These are phyloP conservation scores for Calamus simplicifolius DNA, from an alignment of 176 grass and related monocot genomes.

Conservation along the genomic window DNA sequence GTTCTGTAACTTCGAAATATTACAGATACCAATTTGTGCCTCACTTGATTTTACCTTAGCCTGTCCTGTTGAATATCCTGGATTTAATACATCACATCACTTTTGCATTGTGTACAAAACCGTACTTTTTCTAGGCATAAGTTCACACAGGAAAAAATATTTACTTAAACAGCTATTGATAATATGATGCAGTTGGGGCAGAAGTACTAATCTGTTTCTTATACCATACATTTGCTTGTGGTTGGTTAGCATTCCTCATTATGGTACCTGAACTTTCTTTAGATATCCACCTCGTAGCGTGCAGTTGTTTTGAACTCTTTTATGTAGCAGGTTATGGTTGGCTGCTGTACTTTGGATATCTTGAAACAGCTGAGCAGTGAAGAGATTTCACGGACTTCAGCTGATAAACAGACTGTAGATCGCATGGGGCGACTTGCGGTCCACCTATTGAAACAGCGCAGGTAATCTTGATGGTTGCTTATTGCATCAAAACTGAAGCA, in stretches of 20 bases:
- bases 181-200: not conserved
- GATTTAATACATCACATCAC: no score
- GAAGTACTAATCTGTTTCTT: not conserved
- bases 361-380: constrained; percentile 87
- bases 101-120: no score
- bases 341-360: constrained; percentile 86
- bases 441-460: constrained; percentile 76
- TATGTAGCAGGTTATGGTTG: constrained; percentile 53
- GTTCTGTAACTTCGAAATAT: no score
- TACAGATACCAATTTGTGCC: no score
- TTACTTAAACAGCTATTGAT: no score
- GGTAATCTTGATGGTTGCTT: constrained; percentile 31
- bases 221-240: not conserved
- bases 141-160: no score
- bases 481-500: not conserved
- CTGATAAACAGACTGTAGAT: constrained; percentile 36
- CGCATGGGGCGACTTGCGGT: constrained; percentile 67
- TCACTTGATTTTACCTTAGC: no score
- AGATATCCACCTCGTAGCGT: not conserved
- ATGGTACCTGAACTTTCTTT: not conserved
- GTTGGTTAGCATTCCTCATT: not conserved
- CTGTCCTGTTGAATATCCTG: no score
- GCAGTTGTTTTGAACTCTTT: constrained; percentile 18
- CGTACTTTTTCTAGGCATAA: no score
- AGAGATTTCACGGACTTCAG: constrained; percentile 68